These are phyloP conservation scores for Micractinium sp. DNA, from an alignment of 139 green algal genomes.

Conservation along the genomic window DNA sequence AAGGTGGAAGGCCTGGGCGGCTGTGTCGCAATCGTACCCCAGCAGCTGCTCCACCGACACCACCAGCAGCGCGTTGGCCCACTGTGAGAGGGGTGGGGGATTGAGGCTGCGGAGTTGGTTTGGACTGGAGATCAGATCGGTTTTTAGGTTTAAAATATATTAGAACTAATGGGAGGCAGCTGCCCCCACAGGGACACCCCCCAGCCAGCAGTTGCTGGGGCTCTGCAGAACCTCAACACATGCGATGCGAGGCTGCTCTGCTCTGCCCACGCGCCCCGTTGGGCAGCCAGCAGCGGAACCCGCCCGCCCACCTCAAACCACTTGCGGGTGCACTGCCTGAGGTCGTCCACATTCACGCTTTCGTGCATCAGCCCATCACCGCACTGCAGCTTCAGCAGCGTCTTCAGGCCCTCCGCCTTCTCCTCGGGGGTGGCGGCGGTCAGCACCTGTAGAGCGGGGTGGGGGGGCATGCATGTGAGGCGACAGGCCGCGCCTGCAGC, in stretches of 20 bases:
- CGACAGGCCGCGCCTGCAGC: too few species aligned
- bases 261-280: too few species aligned
- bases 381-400: conserved; percentile 52
- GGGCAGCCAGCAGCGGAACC: too few species aligned
- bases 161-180: too few species aligned
- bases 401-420: conserved; percentile 31
- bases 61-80: conserved; percentile 65
- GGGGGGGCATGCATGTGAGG: too few species aligned
- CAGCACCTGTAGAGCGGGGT: not conserved
- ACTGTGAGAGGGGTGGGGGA: conserved; percentile 5
- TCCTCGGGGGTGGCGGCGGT: not conserved
- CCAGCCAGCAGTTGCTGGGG: too few species aligned
- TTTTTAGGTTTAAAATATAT: too few species aligned
- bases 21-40: conserved; percentile 53
- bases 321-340: conserved; percentile 30
- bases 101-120: too few species aligned
- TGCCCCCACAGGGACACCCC: too few species aligned
- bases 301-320: conserved; percentile 42
- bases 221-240: too few species aligned
- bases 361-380: conserved; percentile 67
- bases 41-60: conserved; percentile 52
- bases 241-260: too few species aligned
- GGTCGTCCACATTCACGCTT: conserved; percentile 39
- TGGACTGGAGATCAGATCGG: too few species aligned
- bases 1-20: conserved; percentile 21